Conservation (phyloP, 345 rosid genomes). For the Cardamine resedifolia region DNA sequence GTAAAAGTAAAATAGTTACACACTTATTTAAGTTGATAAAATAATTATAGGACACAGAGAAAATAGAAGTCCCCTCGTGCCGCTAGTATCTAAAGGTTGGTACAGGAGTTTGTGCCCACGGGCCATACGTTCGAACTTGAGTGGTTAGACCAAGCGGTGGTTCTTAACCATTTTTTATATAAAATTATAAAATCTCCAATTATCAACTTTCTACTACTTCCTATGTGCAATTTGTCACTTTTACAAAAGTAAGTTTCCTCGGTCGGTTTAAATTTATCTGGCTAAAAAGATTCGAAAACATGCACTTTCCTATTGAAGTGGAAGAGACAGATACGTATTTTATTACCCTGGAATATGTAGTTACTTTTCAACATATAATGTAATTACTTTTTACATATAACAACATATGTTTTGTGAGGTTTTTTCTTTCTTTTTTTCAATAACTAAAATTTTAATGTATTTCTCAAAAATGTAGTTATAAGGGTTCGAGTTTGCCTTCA, state of each 20-base stretch:
- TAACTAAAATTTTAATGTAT: not conserved
- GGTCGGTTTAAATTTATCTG: conserved; percentile 25
- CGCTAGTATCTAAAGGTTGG: conserved; percentile 56
- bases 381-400: not conserved
- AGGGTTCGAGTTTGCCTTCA: not conserved
- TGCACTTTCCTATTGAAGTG: conserved; percentile 17
- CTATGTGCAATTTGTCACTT: conserved; percentile 9
- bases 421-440: not conserved
- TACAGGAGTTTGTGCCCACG: conserved; percentile 75
- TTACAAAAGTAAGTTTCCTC: conserved; percentile 10
- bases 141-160: conserved; percentile 70
- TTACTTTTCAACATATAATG: not conserved
- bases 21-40: not conserved
- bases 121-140: conserved; percentile 56
- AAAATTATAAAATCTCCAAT: conserved; percentile 29
- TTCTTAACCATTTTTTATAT: conserved; percentile 14
- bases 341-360: not conserved
- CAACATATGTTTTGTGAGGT: not conserved
- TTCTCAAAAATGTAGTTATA: not conserved
- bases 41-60: not conserved
- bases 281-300: conserved; percentile 20
- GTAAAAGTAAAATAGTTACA: not conserved
- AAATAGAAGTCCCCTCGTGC: conserved; percentile 48
- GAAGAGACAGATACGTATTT: conserved; percentile 1
- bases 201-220: conserved; percentile 21